Evolutionary conservation across 495 filamentous ascomycete species (phyloP).

Genomic region (Aspergillus indologenus): DNA sequence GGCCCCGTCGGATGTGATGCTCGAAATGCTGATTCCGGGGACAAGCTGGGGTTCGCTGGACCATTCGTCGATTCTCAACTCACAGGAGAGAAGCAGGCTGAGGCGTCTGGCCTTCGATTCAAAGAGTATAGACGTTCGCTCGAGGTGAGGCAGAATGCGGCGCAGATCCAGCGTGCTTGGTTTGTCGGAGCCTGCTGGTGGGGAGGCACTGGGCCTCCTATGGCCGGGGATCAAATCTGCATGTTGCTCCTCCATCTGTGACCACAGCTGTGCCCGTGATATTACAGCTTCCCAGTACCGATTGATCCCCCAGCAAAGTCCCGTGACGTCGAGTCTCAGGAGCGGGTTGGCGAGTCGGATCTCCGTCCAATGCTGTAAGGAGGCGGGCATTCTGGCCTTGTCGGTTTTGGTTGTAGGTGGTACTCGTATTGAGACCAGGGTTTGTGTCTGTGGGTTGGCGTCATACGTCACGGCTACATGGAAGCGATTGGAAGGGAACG

Average conservation of each 20-base stretch:
- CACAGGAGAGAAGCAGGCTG: conserved; percentile 33
- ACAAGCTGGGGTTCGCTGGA: conserved; percentile 39
- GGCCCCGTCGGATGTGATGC: conserved; percentile 10
- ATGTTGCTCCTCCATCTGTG: conserved; percentile 31
- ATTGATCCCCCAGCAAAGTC: conserved; percentile 44
- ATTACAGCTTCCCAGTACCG: conserved; percentile 43
- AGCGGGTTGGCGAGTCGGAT: conserved; percentile 35
- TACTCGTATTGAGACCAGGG: conserved; percentile 32
- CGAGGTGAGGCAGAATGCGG: conserved; percentile 35
- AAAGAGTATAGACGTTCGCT: conserved; percentile 42
- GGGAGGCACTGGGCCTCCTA: neutral
- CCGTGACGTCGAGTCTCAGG: conserved; percentile 39
- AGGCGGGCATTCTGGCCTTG: conserved; percentile 28
- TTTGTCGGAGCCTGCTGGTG: neutral
- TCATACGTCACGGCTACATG: conserved; percentile 38
- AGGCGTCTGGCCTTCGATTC: conserved; percentile 18
- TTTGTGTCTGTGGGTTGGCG: conserved; percentile 39
- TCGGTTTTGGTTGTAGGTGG: conserved; percentile 20
- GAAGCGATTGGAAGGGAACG: conserved; percentile 39
- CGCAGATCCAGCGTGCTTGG: conserved; percentile 26
- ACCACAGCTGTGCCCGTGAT: conserved; percentile 39
- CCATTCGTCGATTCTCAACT: conserved; percentile 38
- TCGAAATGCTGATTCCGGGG: conserved; percentile 36
- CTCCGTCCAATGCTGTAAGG: conserved; percentile 42
- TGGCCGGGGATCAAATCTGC: conserved; percentile 11